Evolutionary conservation across 1,139 yeast species (phyloP), one percentile per base, ranked within the genome.

Genomic region (Yamadazyma spencermartinsiae): DNA sequence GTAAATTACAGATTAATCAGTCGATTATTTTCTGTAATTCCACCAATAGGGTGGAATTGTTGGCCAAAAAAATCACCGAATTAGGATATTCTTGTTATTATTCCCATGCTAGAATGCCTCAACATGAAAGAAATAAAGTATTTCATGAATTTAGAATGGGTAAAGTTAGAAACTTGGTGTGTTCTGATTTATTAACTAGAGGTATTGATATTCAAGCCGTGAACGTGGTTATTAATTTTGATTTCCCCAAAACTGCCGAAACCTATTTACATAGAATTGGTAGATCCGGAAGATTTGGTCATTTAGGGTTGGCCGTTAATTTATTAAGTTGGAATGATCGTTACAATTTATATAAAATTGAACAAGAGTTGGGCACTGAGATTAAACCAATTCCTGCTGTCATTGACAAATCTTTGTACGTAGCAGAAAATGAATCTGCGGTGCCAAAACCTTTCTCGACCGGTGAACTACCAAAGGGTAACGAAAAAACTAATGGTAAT

Each of bases 201-300:
- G 98, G 98, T 80, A 92, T 92, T 55, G 99, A 92, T 74, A 92
- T 92, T 54, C 98, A 94, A 66, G 98, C 98, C 10, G 99, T 92
- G 49, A 94, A 94, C 58, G 98, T 92, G 35, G 98, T 92, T 40
- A 87, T 92, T 56, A 92, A 92, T 68, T 94, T 92, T 64, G 98
- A 92, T 66, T 92, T 92, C 82, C 98, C 99, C 45, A 92, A 92
- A 65, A 89, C 87, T 42, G 97, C 98, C 9, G 98, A 92, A 66
- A 92, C 98, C 31, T 92, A 92, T 64, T 78, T 92, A 54, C 98
- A 92, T 68, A 86, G 98, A 77, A 94, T 92, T 57, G 98, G 99
- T 74, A 90, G 99, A 74, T 89, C 97, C 3, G 99, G 98, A 53
- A 86, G 98, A 75, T 92, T 89, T 61, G 98, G 98, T 51, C 98